Evolutionary conservation across 441 rosid genomes (phyloP), one percentile per base, ranked within the genome.

Genomic region (Bocquillonia castaneifolia): DNA sequence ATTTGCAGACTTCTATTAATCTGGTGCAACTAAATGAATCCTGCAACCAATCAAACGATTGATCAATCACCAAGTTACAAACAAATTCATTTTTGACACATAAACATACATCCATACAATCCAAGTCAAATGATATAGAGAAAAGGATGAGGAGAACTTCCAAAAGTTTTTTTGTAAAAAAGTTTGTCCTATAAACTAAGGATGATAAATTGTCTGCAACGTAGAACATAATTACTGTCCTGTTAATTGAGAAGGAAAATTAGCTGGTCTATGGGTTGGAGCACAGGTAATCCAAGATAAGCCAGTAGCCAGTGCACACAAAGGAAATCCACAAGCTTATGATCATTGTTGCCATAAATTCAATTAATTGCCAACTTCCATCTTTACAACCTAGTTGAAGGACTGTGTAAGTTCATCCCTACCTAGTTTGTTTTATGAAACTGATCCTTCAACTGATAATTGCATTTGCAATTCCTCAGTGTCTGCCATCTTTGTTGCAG

Each of bases 41-140:
- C 75, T 73, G 67, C 72, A 70, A 45, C 17, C 57, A 53, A 47
- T 2, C 3, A 34, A 22, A 53, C 18, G n/a, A 25, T 76, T 2
- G 53, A 51, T 34, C 44, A 17, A 37, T 54, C 55, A 15, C 37
- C 13, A 25, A 18, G 23, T 7, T 40, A 44, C 15, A 25, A 50
- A 1, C 4, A 26, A 13, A 9, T 31, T 28, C 6, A 8, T 67
- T 14, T 23, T 1, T 13, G 23, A 47, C 8, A 42, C 15, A 31
- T n/a, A 44, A 14, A 18, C 1, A 28, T 20, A 29, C 28, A 32
- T 28, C 26, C 25, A 15, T n/a, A 28, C 1, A 13, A 32, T 45
- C 18, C 29, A 37, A 10, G 36, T 58, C 26, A 44, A 26, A 40
- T 23, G 23, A 8, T 6, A 22, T 13, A 25, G 14, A 29, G n/a